Evolutionary conservation across 129 eudicot genomes (phyloP), one percentile per base, ranked within the genome.

Genomic region (Chrysanthemum lavandulifolium): DNA sequence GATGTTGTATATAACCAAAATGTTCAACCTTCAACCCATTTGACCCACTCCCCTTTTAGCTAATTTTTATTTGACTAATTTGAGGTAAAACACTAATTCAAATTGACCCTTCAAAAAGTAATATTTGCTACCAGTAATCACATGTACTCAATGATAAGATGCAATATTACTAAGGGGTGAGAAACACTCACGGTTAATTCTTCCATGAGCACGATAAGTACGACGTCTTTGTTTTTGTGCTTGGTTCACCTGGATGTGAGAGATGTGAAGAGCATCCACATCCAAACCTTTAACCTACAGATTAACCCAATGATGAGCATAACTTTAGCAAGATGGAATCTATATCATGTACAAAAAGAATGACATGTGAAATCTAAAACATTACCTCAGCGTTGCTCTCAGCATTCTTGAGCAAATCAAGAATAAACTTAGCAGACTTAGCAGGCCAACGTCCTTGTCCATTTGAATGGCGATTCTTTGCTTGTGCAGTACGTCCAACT

Each of bases 391-490:
- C 91, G 25, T 86, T 86, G 40, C 91, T 86, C 82, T 86, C 91
- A 13, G 91, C 91, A 43, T 86, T 86, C 83, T 83, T 86, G 27
- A 86, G 86, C 77, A 86, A 81, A 45, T 86, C 86, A 12, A 86
- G 80, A 61, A 86, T 83, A 60, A 83, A 83, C 11, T 80, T 81
- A 55, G 91, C 86, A 10, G 88, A 83, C 59, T 86, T 86, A 63
- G 76, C 91, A 66, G 91, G 91, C 87, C 91, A 86, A 10, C 87
- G 87, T 71, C 91, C 91, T 71, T 86, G 91, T 21, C 91, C 91
- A 68, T 83, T 86, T 57, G 91, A 78, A 68, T 86, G 91, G 8
- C 86, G 81, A 60, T 86, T 86, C 68, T 86, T 86, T 2, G 87
- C 91, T 68, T 86, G 91, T 68, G 91, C 88, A 78, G 91, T 86